Base-by-base conservation (phyloP, 2,329 filamentous ascomycete species). In the Fusarium phyllophilum region DNA sequence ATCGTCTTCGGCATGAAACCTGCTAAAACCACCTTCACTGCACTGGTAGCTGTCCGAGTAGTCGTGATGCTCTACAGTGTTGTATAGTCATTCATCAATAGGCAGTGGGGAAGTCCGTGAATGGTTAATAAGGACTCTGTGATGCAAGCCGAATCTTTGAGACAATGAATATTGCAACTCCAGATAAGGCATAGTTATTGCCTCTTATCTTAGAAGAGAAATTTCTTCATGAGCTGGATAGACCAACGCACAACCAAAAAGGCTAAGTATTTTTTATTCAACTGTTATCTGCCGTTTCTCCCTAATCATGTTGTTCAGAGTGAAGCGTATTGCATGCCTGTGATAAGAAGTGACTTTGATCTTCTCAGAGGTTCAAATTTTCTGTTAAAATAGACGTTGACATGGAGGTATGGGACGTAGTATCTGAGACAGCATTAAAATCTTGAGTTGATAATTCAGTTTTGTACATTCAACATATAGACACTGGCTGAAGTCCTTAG, bases 171-270 rank as follows among this genome's bases (percentile, higher is more conserved):
- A 22, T 22, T 38, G 24, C 33, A 24, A 20, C 18, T 24, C 18
- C 9, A 12, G 33, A 26, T 8, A 8, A 9, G 22, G 10, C 24
- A 26, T 24, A 22, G 15, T 26, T 9, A 26, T 15, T 22, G 39
- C 24, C 17, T 22, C n/a, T 11, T 29, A 18, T 31, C 20, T 26
- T 26, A 18, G 8, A 14, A 24, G 8, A 20, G 13, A 3, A 9
- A 15, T 24, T 6, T 9, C 5, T 22, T 24, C 6, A 57, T 24
- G 7, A 9, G 6, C 18, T 45, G 18, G 12, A 24, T 33, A 24
- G n/a, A 9, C 11, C 31, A 34, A 11, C 6, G 18, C 11, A 9
- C 11, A 29, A 29, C 20, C 4, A n/a, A 8, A n/a, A 0, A 7
- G 11, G 15, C 9, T 13, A 26, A 3, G 3, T 14, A 10, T 33